These are phyloP conservation scores for Lipomyces sp. DNA, from an alignment of 805 yeast species.

Conservation along the genomic window DNA sequence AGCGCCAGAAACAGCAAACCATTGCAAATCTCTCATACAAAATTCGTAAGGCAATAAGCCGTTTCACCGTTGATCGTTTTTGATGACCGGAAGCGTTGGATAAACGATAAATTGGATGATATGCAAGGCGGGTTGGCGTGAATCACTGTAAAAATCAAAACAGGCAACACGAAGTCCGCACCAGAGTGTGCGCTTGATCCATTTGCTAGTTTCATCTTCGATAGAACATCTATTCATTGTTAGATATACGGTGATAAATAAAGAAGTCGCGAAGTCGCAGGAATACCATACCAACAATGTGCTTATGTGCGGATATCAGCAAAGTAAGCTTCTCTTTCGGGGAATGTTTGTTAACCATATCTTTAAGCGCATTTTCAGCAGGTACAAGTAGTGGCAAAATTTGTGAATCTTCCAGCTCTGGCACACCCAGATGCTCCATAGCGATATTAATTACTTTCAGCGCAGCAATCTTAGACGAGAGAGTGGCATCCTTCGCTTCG, in stretches of 20 bases:
- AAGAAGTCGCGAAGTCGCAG: too few relatives aligned
- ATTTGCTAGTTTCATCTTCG: conserved; percentile 4
- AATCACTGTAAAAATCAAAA: conserved; percentile 39
- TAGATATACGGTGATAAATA: too few relatives aligned
- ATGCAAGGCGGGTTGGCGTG: conserved; percentile 36
- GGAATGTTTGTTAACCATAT: conserved; percentile 34
- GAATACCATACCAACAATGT: conserved; percentile 37
- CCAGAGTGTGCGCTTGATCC: conserved; percentile 29
- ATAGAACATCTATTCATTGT: conserved; percentile 14
- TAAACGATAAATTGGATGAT: conserved; percentile 40
- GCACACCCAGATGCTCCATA: conserved; percentile 36
- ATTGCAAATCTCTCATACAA: conserved; percentile 20
- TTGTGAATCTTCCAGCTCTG: conserved; percentile 21
- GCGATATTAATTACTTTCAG: conserved; percentile 33
- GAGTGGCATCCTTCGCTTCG: conserved; percentile 31
- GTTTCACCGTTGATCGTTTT: conserved; percentile 39
- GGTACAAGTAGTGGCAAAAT: conserved; percentile 20
- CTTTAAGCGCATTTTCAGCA: conserved; percentile 15
- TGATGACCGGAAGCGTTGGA: conserved; percentile 41
- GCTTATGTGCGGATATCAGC: conserved; percentile 39
- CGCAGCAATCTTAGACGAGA: conserved; percentile 34
- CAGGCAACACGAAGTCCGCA: conserved; percentile 43
- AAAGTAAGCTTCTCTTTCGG: conserved; percentile 39
- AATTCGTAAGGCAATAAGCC: conserved; percentile 43
- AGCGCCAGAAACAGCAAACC: neutral